These are phyloP conservation scores for Aspergillus intermedius DNA, from an alignment of 2,329 filamentous ascomycete species.

Conservation along the genomic window DNA sequence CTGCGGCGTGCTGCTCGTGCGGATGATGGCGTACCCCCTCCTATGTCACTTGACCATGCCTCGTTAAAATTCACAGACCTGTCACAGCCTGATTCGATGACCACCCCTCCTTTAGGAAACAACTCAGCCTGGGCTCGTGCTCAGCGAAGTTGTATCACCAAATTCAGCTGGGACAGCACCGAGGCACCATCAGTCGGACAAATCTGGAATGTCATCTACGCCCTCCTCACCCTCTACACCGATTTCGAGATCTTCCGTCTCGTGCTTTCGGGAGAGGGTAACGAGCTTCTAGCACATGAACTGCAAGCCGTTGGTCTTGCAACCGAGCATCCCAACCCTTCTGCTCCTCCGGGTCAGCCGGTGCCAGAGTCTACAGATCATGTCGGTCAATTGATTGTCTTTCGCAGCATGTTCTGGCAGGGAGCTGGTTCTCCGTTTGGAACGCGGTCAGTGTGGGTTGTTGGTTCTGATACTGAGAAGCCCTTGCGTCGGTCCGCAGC, in stretches of 20 bases:
- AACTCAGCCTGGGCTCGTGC: constrained; percentile 36
- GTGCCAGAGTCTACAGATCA: constrained; percentile 25
- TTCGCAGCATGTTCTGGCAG: constrained; percentile 60
- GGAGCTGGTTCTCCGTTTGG: constrained; percentile 63
- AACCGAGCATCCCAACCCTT: constrained; percentile 35
- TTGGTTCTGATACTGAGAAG: constrained; percentile 36
- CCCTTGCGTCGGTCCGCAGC: constrained; percentile 16
- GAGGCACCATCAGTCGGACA: constrained; percentile 28
- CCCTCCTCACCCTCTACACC: constrained; percentile 26
- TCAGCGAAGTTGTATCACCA: constrained; percentile 23
- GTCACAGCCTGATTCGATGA: constrained; percentile 11
- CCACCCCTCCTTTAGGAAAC: constrained; percentile 20
- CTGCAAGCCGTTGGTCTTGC: constrained; percentile 37
- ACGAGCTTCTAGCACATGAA: constrained; percentile 21
- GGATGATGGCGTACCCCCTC: constrained; percentile 11
- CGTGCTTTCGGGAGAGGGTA: constrained; percentile 22
- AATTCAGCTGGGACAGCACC: constrained; percentile 26
- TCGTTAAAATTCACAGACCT: constrained; percentile 26
- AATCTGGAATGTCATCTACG: constrained; percentile 36
- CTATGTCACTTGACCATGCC: constrained; percentile 23
- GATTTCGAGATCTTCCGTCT: constrained; percentile 31
- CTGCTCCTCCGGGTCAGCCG: constrained; percentile 32
- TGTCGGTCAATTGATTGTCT: constrained; percentile 41
- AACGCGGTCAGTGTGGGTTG: constrained; percentile 56
- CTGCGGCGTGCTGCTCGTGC: constrained; percentile 14